Evolutionary conservation across 345 rosid species (phyloP), one percentile per base, ranked within the genome.

Genomic region (Euphorbia pulcherrima): DNA sequence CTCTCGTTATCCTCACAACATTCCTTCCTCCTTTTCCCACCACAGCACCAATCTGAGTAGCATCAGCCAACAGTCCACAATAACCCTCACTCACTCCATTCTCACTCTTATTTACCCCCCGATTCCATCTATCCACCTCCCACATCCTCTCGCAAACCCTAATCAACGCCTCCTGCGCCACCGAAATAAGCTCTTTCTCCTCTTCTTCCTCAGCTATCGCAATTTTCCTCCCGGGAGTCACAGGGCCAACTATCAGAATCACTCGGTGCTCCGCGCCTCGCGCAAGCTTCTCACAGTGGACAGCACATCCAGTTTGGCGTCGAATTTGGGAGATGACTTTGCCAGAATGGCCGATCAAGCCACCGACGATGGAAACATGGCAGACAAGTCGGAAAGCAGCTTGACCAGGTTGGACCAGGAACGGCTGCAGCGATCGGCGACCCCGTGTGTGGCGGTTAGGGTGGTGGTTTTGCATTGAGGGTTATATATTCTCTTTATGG

Each of bases 71-170:
- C 61, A 86, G 62, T 21, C 92, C 91, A 70, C 95, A 85, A 59
- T 73, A 85, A 18, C 81, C 87, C 56, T 75, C 87, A 24, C 73
- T 77, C 4, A 66, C 78, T 0, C 29, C 75, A 11, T 35, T 64
- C 39, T 33, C 57, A 66, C 64, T 74, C 7, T 65, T 27, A 20
- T 65, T 68, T 23, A 60, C 86, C 3, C 75, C 47, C 9, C 65
- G 77, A 1, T 65, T 78, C 65, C 28, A 69, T 8, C 68, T 83
- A 9, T 77, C 69, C 64, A 80, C 81, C 60, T 35, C 80, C 95
- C 95, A 85, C 56, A 86, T 75, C 63, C 85, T 78, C 76, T 82
- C 88, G 39, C 81, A 77, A 69, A 86, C 86, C 88, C 83, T 85
- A 67, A 86, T 53, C 72, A 86, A 72, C 48, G 90, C 90, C 75